Percentiles rank a stretch among this genome's conserved stretches.
These are phyloP conservation scores for Tuber indicum DNA, from an alignment of 495 filamentous ascomycete genomes.

Conservation along the genomic window DNA sequence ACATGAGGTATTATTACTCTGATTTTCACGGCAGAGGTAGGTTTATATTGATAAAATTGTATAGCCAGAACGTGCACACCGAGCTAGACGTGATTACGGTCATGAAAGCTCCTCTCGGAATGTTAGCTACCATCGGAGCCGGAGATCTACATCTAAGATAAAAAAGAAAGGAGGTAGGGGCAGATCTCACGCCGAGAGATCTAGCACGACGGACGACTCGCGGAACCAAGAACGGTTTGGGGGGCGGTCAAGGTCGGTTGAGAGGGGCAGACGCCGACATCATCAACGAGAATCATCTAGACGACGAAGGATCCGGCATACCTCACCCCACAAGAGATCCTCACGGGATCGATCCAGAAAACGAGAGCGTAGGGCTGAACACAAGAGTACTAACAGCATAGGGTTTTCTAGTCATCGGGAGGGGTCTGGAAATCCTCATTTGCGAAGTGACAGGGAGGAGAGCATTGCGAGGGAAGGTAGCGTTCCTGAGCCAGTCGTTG, in stretches of 20 bases:
- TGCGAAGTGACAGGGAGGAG: background rate
- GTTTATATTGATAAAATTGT: slow-evolving; percentile 4
- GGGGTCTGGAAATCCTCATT: background rate
- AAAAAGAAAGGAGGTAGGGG: background rate
- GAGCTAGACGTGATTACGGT: background rate
- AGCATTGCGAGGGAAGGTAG: background rate
- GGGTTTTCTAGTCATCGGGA: background rate
- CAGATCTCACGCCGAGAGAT: background rate
- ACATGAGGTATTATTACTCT: slow-evolving; percentile 20
- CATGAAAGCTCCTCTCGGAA: background rate
- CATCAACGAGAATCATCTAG: background rate
- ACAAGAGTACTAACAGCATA: background rate
- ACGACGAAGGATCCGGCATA: background rate
- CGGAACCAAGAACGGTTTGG: background rate
- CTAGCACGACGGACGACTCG: background rate
- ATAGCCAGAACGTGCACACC: background rate
- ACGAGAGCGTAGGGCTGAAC: background rate
- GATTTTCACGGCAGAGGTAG: slow-evolving; percentile 1
- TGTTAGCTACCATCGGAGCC: background rate
- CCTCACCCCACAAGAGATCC: background rate
- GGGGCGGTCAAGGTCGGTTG: background rate
- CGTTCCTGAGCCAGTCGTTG: background rate
- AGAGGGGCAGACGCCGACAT: background rate
- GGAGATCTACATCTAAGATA: background rate
- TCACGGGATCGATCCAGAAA: background rate